Conservation (phyloP, 2,329 filamentous ascomycete genomes). For the Ophiocordyceps australis region DNA sequence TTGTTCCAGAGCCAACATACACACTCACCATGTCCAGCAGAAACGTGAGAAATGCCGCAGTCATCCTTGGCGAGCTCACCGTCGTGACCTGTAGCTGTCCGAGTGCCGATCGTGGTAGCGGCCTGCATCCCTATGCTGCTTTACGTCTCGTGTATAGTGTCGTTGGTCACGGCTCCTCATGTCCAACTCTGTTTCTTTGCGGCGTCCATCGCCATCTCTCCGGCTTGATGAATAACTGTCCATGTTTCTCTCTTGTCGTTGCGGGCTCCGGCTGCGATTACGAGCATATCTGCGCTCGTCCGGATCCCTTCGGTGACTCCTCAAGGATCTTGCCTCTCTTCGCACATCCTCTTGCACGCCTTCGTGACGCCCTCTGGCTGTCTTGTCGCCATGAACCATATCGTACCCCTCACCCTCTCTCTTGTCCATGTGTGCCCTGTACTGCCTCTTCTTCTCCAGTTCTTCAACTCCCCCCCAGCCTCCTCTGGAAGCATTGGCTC, state of each 20-base stretch:
- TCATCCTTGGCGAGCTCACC: too few relatives aligned
- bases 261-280: constrained; percentile 20
- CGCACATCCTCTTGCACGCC: constrained; percentile 14
- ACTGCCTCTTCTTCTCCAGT: constrained; percentile 81
- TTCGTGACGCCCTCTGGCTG: constrained; percentile 35
- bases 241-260: constrained; percentile 12
- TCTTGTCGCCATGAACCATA: constrained; percentile 67
- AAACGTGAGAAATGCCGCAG: too few relatives aligned
- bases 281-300: constrained; percentile 1
- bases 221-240: constrained; percentile 12
- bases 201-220: constrained; percentile 9
- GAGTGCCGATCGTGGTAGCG: constrained; percentile 9
- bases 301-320: neutral
- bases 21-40: too few relatives aligned
- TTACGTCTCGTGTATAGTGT: too few relatives aligned
- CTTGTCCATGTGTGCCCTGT: constrained; percentile 46
- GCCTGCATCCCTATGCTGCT: too few relatives aligned
- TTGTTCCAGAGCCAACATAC: too few relatives aligned
- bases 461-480: constrained; percentile 84
- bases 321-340: constrained; percentile 5
- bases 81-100: constrained; percentile 2
- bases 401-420: constrained; percentile 37
- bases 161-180: constrained; percentile 6
- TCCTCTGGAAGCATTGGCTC: constrained; percentile 35
- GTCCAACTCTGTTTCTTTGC: constrained; percentile 6